phyloP scores from a whole-genome alignment of 176 grass and related monocot genomes.

The Luzula sylvatica region DNA sequence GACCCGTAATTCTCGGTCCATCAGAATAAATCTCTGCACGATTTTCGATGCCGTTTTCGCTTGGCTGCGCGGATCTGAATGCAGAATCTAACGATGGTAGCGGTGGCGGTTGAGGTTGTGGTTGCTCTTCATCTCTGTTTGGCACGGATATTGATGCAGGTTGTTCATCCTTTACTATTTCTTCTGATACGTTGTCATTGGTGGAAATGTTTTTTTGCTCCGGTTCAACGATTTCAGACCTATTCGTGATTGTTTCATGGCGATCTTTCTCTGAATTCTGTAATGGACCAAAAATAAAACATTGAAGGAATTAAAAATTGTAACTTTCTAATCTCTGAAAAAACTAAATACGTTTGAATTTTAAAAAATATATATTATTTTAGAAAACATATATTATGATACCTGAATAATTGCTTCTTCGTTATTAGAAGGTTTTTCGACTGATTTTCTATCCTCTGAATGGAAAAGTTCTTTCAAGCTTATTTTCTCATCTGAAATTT shows the following conservation, averaged over 20 bases:
- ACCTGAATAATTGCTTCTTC: slow-evolving; percentile 40
- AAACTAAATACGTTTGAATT: no score
- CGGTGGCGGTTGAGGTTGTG: no score
- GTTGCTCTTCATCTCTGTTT: neutral
- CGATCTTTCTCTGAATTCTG: slow-evolving; percentile 30
- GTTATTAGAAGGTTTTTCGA: slow-evolving; percentile 2
- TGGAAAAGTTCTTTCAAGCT: slow-evolving; percentile 23
- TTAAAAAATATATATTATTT: no score
- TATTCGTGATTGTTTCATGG: slow-evolving; percentile 15
- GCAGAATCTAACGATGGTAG: neutral
- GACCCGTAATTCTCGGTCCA: neutral
- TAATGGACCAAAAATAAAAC: slow-evolving; percentile 6
- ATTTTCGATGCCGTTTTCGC: neutral
- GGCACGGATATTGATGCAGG: neutral
- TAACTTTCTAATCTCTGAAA: neutral
- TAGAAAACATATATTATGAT: slow-evolving; percentile 3
- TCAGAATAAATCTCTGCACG: neutral
- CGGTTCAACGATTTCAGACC: slow-evolving; percentile 15
- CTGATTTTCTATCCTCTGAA: slow-evolving; percentile 17
- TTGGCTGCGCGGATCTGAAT: neutral
- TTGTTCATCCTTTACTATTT: slow-evolving; percentile 19
- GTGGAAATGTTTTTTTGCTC: slow-evolving; percentile 3
- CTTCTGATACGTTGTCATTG: slow-evolving; percentile 7
- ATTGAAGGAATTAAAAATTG: neutral
- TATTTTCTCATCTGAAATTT: slow-evolving; percentile 25